Evolutionary conservation across 768 basidiomycete genomes (phyloP).

Genomic region (Mycena vulgaris): DNA sequence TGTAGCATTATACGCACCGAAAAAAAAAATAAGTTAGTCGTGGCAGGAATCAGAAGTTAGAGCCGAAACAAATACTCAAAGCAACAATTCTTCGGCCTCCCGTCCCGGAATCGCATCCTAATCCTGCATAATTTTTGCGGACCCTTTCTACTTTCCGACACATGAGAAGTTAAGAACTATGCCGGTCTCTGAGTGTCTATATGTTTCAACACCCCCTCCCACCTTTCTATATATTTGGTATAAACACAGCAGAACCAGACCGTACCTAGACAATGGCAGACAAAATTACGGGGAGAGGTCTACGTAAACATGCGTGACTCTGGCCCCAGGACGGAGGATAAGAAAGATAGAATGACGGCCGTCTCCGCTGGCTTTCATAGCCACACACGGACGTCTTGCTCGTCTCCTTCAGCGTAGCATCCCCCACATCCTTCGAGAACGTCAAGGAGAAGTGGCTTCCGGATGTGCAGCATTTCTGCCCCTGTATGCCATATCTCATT

Average conservation of each 20-base stretch:
- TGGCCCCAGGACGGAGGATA: no score
- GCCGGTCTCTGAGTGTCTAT: not conserved
- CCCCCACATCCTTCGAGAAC: slow-evolving; percentile 99
- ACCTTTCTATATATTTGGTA: not conserved
- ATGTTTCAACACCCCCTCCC: not conserved
- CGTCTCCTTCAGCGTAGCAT: slow-evolving; percentile 99
- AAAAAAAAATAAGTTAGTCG: not conserved
- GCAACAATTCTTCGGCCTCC: not conserved
- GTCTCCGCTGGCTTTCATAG: slow-evolving; percentile 98
- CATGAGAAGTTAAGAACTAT: not conserved
- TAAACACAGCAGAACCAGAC: no score
- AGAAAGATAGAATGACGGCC: slow-evolving; percentile 99
- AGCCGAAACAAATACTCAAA: not conserved
- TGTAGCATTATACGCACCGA: slow-evolving; percentile 1
- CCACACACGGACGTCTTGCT: slow-evolving; percentile 99
- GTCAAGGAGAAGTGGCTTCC: slow-evolving; percentile 99
- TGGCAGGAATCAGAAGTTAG: not conserved
- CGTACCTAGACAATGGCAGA: no score
- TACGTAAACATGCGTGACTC: no score
- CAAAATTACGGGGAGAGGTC: no score
- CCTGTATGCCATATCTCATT: slow-evolving; percentile 98
- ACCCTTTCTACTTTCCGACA: no score
- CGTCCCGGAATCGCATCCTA: not conserved
- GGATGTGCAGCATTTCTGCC: slow-evolving; percentile 99
- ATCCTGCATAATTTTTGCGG: not conserved